These are phyloP conservation scores for Peronospora farinosa DNA, from an alignment of 352 stramenopile genomes.

Conservation along the genomic window DNA sequence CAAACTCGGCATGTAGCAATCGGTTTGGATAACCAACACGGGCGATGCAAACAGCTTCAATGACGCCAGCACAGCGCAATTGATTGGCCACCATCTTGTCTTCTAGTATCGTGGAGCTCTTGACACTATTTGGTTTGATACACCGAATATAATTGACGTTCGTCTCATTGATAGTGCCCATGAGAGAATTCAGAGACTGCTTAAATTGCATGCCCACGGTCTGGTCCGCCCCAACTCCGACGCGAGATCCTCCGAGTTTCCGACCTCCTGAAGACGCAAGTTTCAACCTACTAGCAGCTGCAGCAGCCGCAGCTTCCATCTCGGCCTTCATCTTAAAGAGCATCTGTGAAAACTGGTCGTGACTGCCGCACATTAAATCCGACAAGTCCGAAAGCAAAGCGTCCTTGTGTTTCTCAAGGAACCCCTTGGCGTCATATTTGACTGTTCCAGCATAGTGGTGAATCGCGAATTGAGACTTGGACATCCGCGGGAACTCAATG, in stretches of 20 bases:
- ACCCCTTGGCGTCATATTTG: conserved; percentile 86
- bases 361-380: conserved; percentile 53
- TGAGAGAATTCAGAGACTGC: conserved; percentile 54
- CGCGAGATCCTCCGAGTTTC: conserved; percentile 22
- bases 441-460: conserved; percentile 91
- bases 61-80: conserved; percentile 72
- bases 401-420: conserved; percentile 94
- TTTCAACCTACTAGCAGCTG: conserved; percentile 17
- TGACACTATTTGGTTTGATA: conserved; percentile 80
- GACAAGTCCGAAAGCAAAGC: conserved; percentile 89
- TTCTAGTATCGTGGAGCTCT: conserved; percentile 57
- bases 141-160: conserved; percentile 79
- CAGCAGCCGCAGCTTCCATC: conserved; percentile 22
- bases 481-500: conserved; percentile 64
- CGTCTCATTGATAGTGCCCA: conserved; percentile 67
- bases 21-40: conserved; percentile 73
- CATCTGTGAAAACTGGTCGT: conserved; percentile 43
- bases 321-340: conserved; percentile 52
- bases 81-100: conserved; percentile 73
- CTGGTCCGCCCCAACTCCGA: conserved; percentile 23
- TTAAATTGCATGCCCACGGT: conserved; percentile 83
- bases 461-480: conserved; percentile 85
- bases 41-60: conserved; percentile 75
- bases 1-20: conserved; percentile 71
- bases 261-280: conserved; percentile 23